These are phyloP conservation scores for Tylopilus balloui DNA, from an alignment of 768 basidiomycete species.

Conservation along the genomic window DNA sequence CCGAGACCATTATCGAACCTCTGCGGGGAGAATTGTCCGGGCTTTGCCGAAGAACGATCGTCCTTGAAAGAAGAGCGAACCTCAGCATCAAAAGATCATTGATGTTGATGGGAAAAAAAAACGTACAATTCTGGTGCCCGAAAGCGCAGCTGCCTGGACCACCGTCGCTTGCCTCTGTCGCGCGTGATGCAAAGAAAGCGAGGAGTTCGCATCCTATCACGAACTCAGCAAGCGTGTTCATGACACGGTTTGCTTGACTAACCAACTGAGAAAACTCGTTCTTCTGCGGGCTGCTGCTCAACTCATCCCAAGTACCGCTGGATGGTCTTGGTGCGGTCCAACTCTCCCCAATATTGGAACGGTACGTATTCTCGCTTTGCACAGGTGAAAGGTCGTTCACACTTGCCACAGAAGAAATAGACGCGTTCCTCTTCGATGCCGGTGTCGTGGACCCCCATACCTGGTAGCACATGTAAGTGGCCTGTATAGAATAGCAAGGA, in stretches of 20 bases:
- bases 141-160: slow-evolving; percentile 35
- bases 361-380: slow-evolving; percentile 45
- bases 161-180: slow-evolving; percentile 44
- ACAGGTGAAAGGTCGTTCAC: slow-evolving; percentile 44
- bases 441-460: slow-evolving; percentile 55
- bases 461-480: slow-evolving; percentile 31
- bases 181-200: slow-evolving; percentile 42
- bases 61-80: slow-evolving; percentile 34
- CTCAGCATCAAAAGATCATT: slow-evolving; percentile 17
- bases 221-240: slow-evolving; percentile 12
- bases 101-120: slow-evolving; percentile 9
- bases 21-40: slow-evolving; percentile 51
- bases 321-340: slow-evolving; percentile 50
- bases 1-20: slow-evolving; percentile 45
- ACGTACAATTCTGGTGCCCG: slow-evolving; percentile 39
- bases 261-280: slow-evolving; percentile 50
- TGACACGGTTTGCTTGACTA: slow-evolving; percentile 19
- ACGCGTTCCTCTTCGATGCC: slow-evolving; percentile 53
- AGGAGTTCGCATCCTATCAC: slow-evolving; percentile 38
- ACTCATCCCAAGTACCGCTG: slow-evolving; percentile 60
- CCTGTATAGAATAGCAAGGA: slow-evolving; percentile 5
- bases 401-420: slow-evolving; percentile 56
- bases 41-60: slow-evolving; percentile 44
- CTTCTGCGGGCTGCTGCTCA: slow-evolving; percentile 43
- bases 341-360: slow-evolving; percentile 43